phyloP scores from a whole-genome alignment of 805 yeast genomes.

The Kurtzmaniella cleridarum region DNA sequence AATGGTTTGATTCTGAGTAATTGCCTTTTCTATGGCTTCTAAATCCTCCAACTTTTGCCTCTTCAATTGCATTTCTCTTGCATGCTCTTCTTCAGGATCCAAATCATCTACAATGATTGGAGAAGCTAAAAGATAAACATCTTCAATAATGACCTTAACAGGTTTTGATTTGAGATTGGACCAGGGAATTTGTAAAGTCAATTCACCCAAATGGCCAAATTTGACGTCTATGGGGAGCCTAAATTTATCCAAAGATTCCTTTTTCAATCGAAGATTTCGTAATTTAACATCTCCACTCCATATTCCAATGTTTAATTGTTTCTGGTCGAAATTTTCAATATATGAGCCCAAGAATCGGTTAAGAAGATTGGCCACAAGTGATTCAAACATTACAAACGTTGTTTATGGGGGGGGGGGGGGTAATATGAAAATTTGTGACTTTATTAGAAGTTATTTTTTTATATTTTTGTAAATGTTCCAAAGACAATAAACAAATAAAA shows the following conservation, averaged over 20 bases:
- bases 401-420: background rate
- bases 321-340: constrained; percentile 93
- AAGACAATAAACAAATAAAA: too few relatives aligned
- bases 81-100: constrained; percentile 53
- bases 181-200: constrained; percentile 94
- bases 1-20: constrained; percentile 20
- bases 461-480: too few relatives aligned
- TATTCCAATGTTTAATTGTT: constrained; percentile 89
- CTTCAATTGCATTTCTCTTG: constrained; percentile 58
- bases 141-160: constrained; percentile 80
- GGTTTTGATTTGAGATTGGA: constrained; percentile 90
- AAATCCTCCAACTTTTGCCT: constrained; percentile 61
- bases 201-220: constrained; percentile 85
- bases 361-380: constrained; percentile 57
- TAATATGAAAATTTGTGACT: too few relatives aligned
- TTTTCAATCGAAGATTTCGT: constrained; percentile 68
- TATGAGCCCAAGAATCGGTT: constrained; percentile 64
- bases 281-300: constrained; percentile 97
- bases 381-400: constrained; percentile 48
- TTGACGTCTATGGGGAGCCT: constrained; percentile 82
- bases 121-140: constrained; percentile 75
- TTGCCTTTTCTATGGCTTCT: constrained; percentile 54
- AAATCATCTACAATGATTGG: constrained; percentile 60
- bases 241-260: constrained; percentile 83
- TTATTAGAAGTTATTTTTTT: too few relatives aligned